A percentile compares a stretch with the other conserved stretches of the same genome.
phyloP scores from a whole-genome alignment of 768 basidiomycete species.

The Amanita polypyramis region DNA sequence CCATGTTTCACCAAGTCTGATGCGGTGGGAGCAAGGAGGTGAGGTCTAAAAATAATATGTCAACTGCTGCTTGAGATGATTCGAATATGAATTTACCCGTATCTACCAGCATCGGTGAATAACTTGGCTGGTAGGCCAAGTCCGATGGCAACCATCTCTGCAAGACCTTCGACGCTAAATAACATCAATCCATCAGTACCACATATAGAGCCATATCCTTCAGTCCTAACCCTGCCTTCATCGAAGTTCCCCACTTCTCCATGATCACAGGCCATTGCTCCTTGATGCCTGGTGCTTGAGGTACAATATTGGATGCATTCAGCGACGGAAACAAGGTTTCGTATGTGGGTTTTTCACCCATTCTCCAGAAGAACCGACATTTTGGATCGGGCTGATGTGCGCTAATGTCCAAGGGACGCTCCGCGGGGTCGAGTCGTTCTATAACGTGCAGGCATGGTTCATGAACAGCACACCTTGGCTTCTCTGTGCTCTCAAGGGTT shows the following conservation, averaged over 20 bases:
- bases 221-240: constrained; percentile 72
- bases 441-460: constrained; percentile 80
- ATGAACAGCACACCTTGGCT: constrained; percentile 76
- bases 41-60: constrained; percentile 32
- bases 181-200: constrained; percentile 4
- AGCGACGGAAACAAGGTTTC: constrained; percentile 66
- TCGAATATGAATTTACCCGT: constrained; percentile 46
- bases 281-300: constrained; percentile 45
- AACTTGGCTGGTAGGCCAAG: constrained; percentile 61
- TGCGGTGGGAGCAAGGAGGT: constrained; percentile 88
- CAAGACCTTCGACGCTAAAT: constrained; percentile 70
- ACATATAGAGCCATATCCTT: background rate
- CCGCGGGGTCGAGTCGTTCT: constrained; percentile 57
- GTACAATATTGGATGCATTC: constrained; percentile 78
- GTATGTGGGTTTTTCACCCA: constrained; percentile 67
- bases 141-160: constrained; percentile 81
- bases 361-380: constrained; percentile 89
- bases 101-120: constrained; percentile 72
- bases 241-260: constrained; percentile 80
- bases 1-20: constrained; percentile 81
- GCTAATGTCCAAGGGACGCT: constrained; percentile 78
- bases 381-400: constrained; percentile 86
- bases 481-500: constrained; percentile 94
- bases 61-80: background rate
- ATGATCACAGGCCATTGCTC: constrained; percentile 62